Percentiles rank a stretch among this genome's conserved stretches.
Evolutionary conservation across 371 early-diverging fungal genomes (phyloP).

Genomic region (Capillidium heterosporum): DNA sequence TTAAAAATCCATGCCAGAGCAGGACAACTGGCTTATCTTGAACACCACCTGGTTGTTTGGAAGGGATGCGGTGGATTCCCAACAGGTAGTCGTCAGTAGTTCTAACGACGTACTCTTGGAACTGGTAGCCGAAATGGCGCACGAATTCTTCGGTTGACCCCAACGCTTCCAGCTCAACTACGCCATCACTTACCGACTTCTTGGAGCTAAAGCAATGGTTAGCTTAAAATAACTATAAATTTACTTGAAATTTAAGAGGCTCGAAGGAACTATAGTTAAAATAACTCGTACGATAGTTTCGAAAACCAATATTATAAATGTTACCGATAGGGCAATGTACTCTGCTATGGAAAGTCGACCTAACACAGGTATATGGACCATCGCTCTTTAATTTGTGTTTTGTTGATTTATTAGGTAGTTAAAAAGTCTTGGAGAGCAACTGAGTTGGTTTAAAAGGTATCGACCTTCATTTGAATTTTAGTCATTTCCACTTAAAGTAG

Average conservation of each 20-base stretch:
- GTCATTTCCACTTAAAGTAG: too few relatives aligned
- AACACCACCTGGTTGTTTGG: constrained; percentile 7
- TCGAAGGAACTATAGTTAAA: neutral
- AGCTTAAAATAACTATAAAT: neutral
- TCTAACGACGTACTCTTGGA: constrained; percentile 70
- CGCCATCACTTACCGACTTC: neutral
- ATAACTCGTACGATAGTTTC: neutral
- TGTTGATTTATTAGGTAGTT: too few relatives aligned
- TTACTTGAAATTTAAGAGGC: neutral
- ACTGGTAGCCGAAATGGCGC: constrained; percentile 27
- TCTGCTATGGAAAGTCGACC: neutral
- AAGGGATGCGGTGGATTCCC: constrained; percentile 72
- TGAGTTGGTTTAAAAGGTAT: too few relatives aligned
- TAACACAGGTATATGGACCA: neutral
- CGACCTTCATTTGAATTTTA: too few relatives aligned
- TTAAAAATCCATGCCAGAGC: constrained; percentile 87
- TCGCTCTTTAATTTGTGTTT: neutral
- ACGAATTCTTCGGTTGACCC: neutral
- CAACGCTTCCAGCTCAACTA: neutral
- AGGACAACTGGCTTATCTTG: constrained; percentile 62
- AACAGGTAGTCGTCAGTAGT: constrained; percentile 77
- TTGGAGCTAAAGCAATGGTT: neutral
- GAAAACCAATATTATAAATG: neutral
- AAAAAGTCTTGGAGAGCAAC: too few relatives aligned
- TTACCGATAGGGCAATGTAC: neutral